Base-by-base conservation (phyloP, 164 flowering plant genomes). In the Annona squamosa region DNA sequence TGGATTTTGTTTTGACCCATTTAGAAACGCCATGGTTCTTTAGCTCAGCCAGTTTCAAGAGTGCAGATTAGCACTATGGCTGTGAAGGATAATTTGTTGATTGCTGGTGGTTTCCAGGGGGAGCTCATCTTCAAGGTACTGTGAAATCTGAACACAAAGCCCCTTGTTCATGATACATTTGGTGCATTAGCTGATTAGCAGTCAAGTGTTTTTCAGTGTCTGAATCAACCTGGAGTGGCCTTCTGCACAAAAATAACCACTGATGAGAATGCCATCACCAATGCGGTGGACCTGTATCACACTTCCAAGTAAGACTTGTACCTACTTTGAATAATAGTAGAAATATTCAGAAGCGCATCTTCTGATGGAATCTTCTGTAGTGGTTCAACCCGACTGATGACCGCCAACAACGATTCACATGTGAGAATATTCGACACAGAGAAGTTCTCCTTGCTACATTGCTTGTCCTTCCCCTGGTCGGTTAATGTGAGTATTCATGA, bases 61-160 rank as follows among this genome's bases (percentile, higher is more conserved):
- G 92, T 94, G 12, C 97, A 91, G 72, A 86, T 91, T 72, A 91
- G 97, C 81, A 91, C 97, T 4, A 91, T 94, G 97, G 79, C 87
- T 71, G 87, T 91, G 56, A 90, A 88, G 74, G 91, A 92, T 37
- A 84, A 91, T 75, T 75, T 94, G 64, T 57, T 91, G 84, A 97
- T 85, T 3, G 95, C 94, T 19, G 99, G 99, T 72, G 99, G 99
- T 46, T 92, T 92, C 75, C 93, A 84, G n/a, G 99, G 99, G 72
- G 99, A 94, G 81, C 95, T 94, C 18, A 85, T 94, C 57, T 91
- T 94, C 82, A 94, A 94, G 99, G 99, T 94, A 86, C 13, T 43
- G 3, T 2, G 46, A 37, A 46, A 71, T 26, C 42, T 47, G 63
- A 44, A 18, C 2, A 41, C 46, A 42, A 42, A 37, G 19, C 3